Percentiles rank a stretch among this genome's conserved stretches.
Evolutionary conservation across 208 protist species (phyloP).

Genomic region (Trypanosoma platydactyli): DNA sequence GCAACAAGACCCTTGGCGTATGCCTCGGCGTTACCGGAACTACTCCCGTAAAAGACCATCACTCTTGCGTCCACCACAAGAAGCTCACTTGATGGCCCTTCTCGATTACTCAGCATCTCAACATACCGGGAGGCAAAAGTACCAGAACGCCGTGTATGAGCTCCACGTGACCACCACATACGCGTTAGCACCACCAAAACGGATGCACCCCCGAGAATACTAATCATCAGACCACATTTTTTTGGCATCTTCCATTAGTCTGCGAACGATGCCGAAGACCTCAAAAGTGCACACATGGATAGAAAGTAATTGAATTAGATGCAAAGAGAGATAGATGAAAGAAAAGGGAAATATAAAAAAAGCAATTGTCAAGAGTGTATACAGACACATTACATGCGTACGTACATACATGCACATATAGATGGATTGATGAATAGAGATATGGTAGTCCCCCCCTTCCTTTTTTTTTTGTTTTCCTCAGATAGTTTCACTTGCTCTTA

Average conservation of each 20-base stretch:
- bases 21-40: slow-evolving; percentile 66
- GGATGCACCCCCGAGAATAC: slow-evolving; percentile 11
- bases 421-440: too few species aligned
- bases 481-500: not conserved
- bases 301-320: too few species aligned
- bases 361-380: not conserved
- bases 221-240: slow-evolving; percentile 6
- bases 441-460: not conserved
- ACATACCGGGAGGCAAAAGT: slow-evolving; percentile 26
- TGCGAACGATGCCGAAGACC: too few species aligned
- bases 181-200: slow-evolving; percentile 8
- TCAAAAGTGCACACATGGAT: too few species aligned
- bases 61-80: slow-evolving; percentile 28
- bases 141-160: not conserved
- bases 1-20: slow-evolving; percentile 59
- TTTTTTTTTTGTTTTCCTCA: not conserved
- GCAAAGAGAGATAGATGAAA: slow-evolving; percentile 4
- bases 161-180: slow-evolving; percentile 7
- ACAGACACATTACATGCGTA: not conserved
- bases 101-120: slow-evolving; percentile 5
- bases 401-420: not conserved
- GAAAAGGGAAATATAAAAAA: slow-evolving; percentile 10
- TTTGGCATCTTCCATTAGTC: slow-evolving; percentile 8
- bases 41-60: slow-evolving; percentile 69
- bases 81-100: not conserved